Percentiles rank a stretch among this genome's conserved stretches.
Evolutionary conservation across 139 green algal genomes (phyloP).

Genomic region (Asterochloris sp.): DNA sequence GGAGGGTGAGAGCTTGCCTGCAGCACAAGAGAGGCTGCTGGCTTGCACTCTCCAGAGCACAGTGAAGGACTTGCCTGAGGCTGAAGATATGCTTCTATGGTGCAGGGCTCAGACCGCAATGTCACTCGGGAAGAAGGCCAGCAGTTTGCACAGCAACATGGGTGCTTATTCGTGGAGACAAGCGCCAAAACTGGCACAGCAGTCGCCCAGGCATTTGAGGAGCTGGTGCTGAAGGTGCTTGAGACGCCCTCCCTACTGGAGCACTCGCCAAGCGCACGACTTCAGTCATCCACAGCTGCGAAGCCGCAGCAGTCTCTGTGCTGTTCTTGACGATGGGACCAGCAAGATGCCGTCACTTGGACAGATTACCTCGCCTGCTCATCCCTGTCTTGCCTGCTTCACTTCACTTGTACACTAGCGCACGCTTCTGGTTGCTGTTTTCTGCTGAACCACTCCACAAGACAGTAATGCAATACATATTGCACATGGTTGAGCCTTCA

Average conservation of each 20-base stretch:
- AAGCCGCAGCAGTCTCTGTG: not conserved
- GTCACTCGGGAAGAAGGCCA: slow-evolving; percentile 72
- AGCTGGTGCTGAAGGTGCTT: slow-evolving; percentile 80
- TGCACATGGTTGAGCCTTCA: too few relatives aligned
- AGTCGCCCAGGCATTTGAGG: slow-evolving; percentile 83
- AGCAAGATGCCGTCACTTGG: too few relatives aligned
- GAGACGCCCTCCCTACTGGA: slow-evolving; percentile 7
- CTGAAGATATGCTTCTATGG: not conserved
- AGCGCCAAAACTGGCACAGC: slow-evolving; percentile 79
- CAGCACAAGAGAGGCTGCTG: not conserved
- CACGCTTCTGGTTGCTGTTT: too few relatives aligned
- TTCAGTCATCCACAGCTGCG: not conserved
- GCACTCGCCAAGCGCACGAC: not conserved
- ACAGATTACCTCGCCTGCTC: too few relatives aligned
- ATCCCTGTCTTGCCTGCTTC: too few relatives aligned
- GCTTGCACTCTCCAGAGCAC: not conserved
- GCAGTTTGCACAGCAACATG: slow-evolving; percentile 72
- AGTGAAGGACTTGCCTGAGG: not conserved
- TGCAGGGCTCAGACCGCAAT: slow-evolving; percentile 59
- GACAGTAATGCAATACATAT: too few relatives aligned
- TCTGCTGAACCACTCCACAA: too few relatives aligned
- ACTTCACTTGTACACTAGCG: too few relatives aligned
- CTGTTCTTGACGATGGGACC: not conserved
- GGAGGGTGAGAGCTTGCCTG: not conserved
- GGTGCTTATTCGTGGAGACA: slow-evolving; percentile 93